A percentile compares a stretch with the other conserved stretches of the same genome.
Conservation (phyloP, 2,329 filamentous ascomycete species). For the Fusarium oligoseptatum region DNA sequence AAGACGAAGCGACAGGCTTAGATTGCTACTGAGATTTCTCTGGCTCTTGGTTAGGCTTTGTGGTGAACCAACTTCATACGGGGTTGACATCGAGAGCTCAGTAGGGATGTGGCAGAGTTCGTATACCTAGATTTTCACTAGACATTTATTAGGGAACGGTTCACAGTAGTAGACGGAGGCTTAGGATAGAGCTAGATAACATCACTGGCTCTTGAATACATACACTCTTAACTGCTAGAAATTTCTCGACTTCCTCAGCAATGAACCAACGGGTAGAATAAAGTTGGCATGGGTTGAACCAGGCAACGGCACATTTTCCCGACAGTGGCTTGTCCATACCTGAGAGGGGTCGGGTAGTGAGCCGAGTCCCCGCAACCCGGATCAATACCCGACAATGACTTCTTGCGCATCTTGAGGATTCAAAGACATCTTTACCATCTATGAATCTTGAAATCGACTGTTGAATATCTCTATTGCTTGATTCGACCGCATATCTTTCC, state of each 20-base stretch:
- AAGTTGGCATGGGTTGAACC: background rate
- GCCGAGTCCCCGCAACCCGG: background rate
- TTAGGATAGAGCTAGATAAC: background rate
- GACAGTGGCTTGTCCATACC: background rate
- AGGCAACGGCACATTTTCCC: background rate
- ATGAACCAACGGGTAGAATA: background rate
- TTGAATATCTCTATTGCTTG: background rate
- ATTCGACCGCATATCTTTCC: background rate
- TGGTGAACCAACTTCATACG: background rate
- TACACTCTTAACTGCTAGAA: background rate
- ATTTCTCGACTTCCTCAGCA: background rate
- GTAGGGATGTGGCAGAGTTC: background rate
- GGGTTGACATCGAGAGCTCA: background rate
- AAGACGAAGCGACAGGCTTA: conserved; percentile 55
- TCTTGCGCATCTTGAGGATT: background rate
- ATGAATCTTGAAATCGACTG: background rate
- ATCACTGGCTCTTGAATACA: background rate
- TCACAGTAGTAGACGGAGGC: background rate
- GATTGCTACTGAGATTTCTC: background rate
- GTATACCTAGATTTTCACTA: background rate
- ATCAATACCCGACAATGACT: background rate
- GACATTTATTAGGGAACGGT: background rate
- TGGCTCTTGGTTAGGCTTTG: background rate
- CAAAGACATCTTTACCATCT: background rate
- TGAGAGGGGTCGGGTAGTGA: background rate